Base-by-base conservation (phyloP, 257 asterid genomes). In the Nicotiana tomentosiformis region DNA sequence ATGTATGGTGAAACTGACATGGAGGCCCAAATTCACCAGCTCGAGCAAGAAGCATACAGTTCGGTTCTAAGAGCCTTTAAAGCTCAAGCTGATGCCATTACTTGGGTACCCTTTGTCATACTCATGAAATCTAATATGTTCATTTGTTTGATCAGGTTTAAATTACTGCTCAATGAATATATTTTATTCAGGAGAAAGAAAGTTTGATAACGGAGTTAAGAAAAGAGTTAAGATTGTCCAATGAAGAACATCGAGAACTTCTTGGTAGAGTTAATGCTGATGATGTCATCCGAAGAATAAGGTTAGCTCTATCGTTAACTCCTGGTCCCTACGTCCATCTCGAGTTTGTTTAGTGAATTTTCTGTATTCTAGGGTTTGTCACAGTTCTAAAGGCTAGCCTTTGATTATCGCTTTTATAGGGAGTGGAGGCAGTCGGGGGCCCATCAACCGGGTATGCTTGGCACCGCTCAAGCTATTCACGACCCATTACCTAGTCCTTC, bases 31-130 rank as follows among this genome's bases (percentile, higher is more conserved):
- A 93, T 94, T 83, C 98, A 93, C 89, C 94, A 92, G 90, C 95
- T 92, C 77, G 99, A 93, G 91, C 95, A 91, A 86, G 99, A 95
- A 89, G 99, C 99, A 46, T 95, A 95, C 88, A 86, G 89, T 84
- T 90, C 97, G 46, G 91, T 95, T 82, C 87, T 95, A 80, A 89
- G 97, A 89, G 97, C 95, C 77, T 96, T 96, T 84, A 93, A 91
- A 90, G 99, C 98, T 82, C 98, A 93, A 85, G 97, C 91, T 66
- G 97, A 93, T 88, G 93, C 96, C 84, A 93, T 96, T 89, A 72
- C 98, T 60, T 96, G 97, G 99, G 99, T 96, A 96, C 67, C 20
- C 65, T 33, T 66, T 74, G 5, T 82, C 77, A n/a, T 56, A 70
- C 77, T 33, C n/a, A 62, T 66, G 46, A 76, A 55, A 85, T 82